Evolutionary conservation across 495 filamentous ascomycete species (phyloP).

Genomic region (Chaetomium fimeti): DNA sequence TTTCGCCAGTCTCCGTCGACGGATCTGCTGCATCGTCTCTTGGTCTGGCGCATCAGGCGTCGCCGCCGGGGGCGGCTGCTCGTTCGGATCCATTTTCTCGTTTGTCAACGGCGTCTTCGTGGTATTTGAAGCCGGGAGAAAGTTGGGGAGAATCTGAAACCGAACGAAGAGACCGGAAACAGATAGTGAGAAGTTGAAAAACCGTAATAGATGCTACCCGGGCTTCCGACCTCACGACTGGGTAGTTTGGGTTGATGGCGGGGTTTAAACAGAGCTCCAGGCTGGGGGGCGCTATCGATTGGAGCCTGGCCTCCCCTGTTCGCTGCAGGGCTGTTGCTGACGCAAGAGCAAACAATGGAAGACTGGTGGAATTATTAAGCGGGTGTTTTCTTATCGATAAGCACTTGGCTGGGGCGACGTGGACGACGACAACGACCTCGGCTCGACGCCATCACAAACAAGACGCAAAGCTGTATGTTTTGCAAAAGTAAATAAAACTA

Average conservation of each 20-base stretch:
- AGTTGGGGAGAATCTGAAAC: not conserved
- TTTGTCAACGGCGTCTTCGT: not conserved
- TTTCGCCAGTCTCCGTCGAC: conserved; percentile 43
- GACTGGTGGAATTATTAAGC: not conserved
- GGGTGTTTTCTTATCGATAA: not conserved
- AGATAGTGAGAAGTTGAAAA: not conserved
- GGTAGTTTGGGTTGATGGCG: conserved; percentile 21
- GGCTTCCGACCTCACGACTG: conserved; percentile 1
- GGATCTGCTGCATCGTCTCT: conserved; percentile 45
- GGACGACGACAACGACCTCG: too few relatives aligned
- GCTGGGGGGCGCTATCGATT: conserved; percentile 14
- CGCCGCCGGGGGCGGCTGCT: conserved; percentile 27
- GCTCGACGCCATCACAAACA: not conserved
- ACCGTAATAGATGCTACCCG: conserved; percentile 11
- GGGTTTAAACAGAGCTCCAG: conserved; percentile 23
- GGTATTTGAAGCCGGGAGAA: not conserved
- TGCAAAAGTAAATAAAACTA: too few relatives aligned
- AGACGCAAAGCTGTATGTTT: too few relatives aligned
- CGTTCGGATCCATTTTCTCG: conserved; percentile 34
- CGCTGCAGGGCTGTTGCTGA: not conserved
- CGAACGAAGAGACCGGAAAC: not conserved
- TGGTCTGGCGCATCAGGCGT: conserved; percentile 36
- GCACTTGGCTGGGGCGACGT: not conserved
- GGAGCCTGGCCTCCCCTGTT: conserved; percentile 11
- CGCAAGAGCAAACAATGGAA: conserved; percentile 3